Evolutionary conservation across 768 basidiomycete species (phyloP), one percentile per base, ranked within the genome.

Genomic region (Sistotremastrum niveocremeum): DNA sequence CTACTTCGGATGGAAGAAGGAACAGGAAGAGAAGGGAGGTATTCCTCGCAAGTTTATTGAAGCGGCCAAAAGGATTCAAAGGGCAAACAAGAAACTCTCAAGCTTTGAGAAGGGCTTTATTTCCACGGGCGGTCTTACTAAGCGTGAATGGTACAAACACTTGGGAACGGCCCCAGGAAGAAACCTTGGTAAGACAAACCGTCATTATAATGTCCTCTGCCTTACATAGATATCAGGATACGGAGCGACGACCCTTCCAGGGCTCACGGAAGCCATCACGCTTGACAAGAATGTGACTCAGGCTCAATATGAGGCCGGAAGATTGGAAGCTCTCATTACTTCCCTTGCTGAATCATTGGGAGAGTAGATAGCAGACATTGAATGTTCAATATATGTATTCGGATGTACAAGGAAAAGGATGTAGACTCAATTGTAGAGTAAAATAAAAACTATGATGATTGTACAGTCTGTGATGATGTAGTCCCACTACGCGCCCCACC

Each of bases 91-190:
- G 63, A 84, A 80, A 59, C 64, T 88, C n/a, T 62, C 68, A 7
- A 62, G 65, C 5, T 87, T 88, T 52, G 86, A 89, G 59, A 74
- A 73, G 42, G 86, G 87, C 1, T 86, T 94, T 59, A 81, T 91
- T 49, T 77, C 76, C 5, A 67, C 81, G 54, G 77, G 66, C 10
- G 90, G 89, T 0, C 77, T 90, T 51, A 78, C 78, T 52, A 77
- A 80, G 45, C 71, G 84, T 33, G 81, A 86, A 58, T 93, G 89
- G 89, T 94, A 84, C 59, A 77, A 68, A 55, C 82, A 90, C 62
- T 70, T 89, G 10, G 88, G 74, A 41, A 84, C 89, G 38, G 86
- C 89, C 3, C 89, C 90, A 32, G 89, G 88, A 36, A 80, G 85
- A 60, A 81, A 81, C 77, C 76, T 82, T 37, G 81, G 83, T 84